phyloP scores from a whole-genome alignment of 257 asterid species.

The Nicotiana tabacum region DNA sequence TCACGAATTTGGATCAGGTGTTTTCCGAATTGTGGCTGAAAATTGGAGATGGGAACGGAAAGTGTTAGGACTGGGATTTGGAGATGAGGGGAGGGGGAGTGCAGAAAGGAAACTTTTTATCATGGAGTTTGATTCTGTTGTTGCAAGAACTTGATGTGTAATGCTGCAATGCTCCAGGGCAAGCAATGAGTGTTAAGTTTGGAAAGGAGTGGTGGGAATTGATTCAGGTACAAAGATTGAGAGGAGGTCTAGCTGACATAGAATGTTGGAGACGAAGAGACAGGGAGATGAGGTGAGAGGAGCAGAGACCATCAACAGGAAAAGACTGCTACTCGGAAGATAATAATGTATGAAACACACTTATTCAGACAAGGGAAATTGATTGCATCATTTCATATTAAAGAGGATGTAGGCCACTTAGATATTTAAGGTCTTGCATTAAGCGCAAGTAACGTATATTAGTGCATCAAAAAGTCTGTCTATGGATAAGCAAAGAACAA shows the following conservation, averaged over 20 bases:
- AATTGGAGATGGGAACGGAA: neutral
- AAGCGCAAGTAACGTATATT: neutral
- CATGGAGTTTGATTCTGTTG: neutral
- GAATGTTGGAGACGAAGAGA: neutral
- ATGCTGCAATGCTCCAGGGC: neutral
- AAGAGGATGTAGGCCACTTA: neutral
- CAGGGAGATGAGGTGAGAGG: neutral
- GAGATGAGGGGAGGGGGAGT: neutral
- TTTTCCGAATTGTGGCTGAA: neutral
- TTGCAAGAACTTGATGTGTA: neutral
- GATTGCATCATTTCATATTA: neutral
- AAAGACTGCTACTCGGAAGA: neutral
- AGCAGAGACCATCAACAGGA: too few relatives aligned
- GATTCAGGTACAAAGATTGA: neutral
- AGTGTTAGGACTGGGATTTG: neutral
- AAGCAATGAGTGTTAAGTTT: too few relatives aligned
- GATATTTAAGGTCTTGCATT: neutral
- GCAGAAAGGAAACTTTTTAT: neutral
- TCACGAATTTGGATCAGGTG: neutral
- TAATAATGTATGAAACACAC: neutral
- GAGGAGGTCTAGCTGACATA: neutral
- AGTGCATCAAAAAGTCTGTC: neutral
- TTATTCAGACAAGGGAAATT: neutral
- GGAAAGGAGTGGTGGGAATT: neutral
- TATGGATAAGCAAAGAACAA: neutral